phyloP scores from a whole-genome alignment of 805 yeast species.

The Myxozyma monticola region DNA sequence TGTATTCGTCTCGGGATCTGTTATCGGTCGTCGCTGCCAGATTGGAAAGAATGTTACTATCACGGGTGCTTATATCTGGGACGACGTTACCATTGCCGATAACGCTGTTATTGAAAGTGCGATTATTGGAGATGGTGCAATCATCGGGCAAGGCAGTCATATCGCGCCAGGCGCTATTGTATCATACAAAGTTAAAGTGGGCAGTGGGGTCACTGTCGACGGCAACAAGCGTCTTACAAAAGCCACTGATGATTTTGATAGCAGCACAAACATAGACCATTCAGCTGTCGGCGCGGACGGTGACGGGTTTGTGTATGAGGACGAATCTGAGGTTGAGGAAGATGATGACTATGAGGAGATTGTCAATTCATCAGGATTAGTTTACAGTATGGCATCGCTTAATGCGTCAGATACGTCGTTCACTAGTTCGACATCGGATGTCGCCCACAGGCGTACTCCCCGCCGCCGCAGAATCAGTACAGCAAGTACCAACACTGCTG shows the following conservation, averaged over 20 bases:
- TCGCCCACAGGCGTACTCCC: not conserved
- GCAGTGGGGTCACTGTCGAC: constrained; percentile 15
- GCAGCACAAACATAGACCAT: constrained; percentile 17
- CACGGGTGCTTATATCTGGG: constrained; percentile 83
- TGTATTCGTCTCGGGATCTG: constrained; percentile 63
- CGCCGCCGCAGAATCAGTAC: constrained; percentile 27
- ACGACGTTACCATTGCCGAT: constrained; percentile 71
- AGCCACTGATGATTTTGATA: constrained; percentile 25
- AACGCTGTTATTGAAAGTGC: constrained; percentile 58
- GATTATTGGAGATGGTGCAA: constrained; percentile 67
- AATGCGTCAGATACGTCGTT: constrained; percentile 28
- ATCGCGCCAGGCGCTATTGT: constrained; percentile 73
- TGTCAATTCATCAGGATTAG: constrained; percentile 30
- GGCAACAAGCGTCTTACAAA: constrained; percentile 26
- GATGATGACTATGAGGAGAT: constrained; percentile 42
- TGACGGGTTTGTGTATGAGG: constrained; percentile 35
- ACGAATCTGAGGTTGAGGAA: constrained; percentile 51
- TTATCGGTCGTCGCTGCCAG: constrained; percentile 80
- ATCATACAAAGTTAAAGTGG: constrained; percentile 63
- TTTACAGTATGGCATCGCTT: constrained; percentile 26
- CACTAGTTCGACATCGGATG: constrained; percentile 4
- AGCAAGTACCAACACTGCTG: constrained; percentile 25
- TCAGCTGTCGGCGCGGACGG: constrained; percentile 46
- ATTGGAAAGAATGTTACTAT: constrained; percentile 78
- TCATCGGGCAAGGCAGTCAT: constrained; percentile 52